These are phyloP conservation scores for Areca catechu DNA, from an alignment of 176 grass and related monocot species.

Conservation along the genomic window DNA sequence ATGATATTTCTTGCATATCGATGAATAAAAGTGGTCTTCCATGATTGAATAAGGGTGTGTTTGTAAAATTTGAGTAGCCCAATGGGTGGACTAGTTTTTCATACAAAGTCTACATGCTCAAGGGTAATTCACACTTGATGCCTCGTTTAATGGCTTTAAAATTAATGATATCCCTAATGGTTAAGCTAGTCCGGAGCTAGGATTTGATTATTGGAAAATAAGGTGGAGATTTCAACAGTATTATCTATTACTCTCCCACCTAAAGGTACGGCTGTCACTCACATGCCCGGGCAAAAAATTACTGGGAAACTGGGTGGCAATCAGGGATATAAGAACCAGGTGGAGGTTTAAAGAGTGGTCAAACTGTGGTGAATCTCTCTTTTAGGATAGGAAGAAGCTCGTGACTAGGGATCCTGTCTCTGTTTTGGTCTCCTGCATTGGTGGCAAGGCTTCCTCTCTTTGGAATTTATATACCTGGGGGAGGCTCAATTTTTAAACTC, in stretches of 20 bases:
- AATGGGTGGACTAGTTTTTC: not conserved
- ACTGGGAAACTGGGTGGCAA: not conserved
- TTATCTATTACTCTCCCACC: not conserved
- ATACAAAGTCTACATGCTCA: not conserved
- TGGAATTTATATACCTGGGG: no score
- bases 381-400: no score
- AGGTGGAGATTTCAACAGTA: slow-evolving; percentile 29
- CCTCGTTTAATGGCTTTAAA: slow-evolving; percentile 22
- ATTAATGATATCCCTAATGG: slow-evolving; percentile 29
- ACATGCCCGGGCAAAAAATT: not conserved
- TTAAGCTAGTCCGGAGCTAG: slow-evolving; percentile 24
- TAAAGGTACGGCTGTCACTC: slow-evolving; percentile 15
- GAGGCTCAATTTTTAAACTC: no score
- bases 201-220: slow-evolving; percentile 51
- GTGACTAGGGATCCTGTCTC: not conserved
- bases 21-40: no score
- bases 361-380: slow-evolving; percentile 7
- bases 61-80: not conserved
- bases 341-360: slow-evolving; percentile 14
- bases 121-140: not conserved
- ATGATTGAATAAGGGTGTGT: no score
- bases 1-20: no score
- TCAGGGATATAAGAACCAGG: not conserved
- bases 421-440: slow-evolving; percentile 43
- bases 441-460: slow-evolving; percentile 17